Percentiles rank a stretch among this genome's conserved stretches.
These are phyloP conservation scores for Fusarium pininemorale DNA, from an alignment of 2,329 filamentous ascomycete genomes.

Conservation along the genomic window DNA sequence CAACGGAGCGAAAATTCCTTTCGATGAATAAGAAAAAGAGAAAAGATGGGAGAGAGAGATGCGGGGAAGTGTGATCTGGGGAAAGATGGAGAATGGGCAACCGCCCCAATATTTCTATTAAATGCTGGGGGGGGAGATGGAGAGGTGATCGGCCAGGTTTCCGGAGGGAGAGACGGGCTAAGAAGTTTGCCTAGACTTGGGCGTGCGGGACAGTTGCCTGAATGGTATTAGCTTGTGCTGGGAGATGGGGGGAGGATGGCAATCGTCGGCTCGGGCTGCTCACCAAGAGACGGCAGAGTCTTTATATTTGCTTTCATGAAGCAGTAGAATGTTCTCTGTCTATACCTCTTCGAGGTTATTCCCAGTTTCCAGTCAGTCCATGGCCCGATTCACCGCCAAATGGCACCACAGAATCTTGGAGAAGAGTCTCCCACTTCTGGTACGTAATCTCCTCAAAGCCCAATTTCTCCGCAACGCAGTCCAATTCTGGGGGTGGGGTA, in stretches of 20 bases:
- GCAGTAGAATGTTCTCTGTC: neutral
- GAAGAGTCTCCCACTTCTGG: neutral
- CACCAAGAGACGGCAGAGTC: neutral
- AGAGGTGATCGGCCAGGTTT: neutral
- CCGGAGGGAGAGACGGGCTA: neutral
- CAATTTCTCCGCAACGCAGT: constrained; percentile 14
- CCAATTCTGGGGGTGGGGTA: constrained; percentile 11
- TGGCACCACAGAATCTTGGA: constrained; percentile 4
- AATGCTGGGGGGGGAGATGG: neutral
- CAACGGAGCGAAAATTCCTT: neutral
- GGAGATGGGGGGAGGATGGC: neutral
- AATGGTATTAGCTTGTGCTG: constrained; percentile 1
- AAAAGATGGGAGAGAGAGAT: neutral
- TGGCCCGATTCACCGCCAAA: neutral
- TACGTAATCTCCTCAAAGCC: neutral
- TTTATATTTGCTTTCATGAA: neutral
- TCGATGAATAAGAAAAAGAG: neutral
- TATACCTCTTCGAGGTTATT: neutral
- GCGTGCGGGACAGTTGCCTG: neutral
- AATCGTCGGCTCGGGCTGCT: neutral
- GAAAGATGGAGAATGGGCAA: constrained; percentile 3
- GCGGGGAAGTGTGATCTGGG: constrained; percentile 18
- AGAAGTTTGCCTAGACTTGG: neutral
- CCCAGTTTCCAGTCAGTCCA: neutral
- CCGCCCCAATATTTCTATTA: constrained; percentile 1